Base-by-base conservation (phyloP, 768 basidiomycete species). In the Peribolospora kevripleyi region DNA sequence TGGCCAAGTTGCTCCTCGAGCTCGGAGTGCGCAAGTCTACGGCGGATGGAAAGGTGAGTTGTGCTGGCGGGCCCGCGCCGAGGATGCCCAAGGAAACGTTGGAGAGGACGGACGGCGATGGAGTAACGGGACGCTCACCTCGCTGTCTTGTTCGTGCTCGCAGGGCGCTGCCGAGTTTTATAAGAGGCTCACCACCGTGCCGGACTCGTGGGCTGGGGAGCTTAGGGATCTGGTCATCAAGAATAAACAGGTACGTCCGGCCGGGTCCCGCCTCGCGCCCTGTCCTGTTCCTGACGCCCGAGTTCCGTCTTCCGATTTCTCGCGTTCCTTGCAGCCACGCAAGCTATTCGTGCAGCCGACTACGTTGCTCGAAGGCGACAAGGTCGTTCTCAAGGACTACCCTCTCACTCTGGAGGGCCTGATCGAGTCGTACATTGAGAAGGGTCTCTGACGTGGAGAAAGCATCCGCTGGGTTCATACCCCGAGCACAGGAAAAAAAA, bases 1-100 rank as follows among this genome's bases (percentile, higher is more conserved):
- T 75, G 53, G 84, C 82, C 51, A 77, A 80, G 63, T 75, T 88
- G 10, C 72, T 90, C 41, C 63, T 86, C 48, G 77, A 84, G 55
- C 71, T 88, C 11, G 85, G 88, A 65, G 80, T 86, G 42, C 78
- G 78, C 59, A 86, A 80, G 74, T 81, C 81, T 64, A 83, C 81
- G 3, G 59, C 51, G 3, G 59, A 60, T 47, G 59, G 51, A 5
- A 37, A 47, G 14, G n/a, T n/a, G n/a, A n/a, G n/a, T n/a, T n/a
- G n/a, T n/a, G n/a, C n/a, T n/a, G n/a, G n/a, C n/a, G n/a, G n/a
- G n/a, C n/a, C n/a, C n/a, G n/a, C n/a, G n/a, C n/a, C n/a, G n/a
- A n/a, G n/a, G n/a, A n/a, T n/a, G n/a, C n/a, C n/a, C n/a, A n/a
- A n/a, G n/a, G n/a, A n/a, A n/a, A n/a, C n/a, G n/a, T 13, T 7